Base-by-base conservation (phyloP, 73 alveolate species). In the Blepharisma stoltei region DNA sequence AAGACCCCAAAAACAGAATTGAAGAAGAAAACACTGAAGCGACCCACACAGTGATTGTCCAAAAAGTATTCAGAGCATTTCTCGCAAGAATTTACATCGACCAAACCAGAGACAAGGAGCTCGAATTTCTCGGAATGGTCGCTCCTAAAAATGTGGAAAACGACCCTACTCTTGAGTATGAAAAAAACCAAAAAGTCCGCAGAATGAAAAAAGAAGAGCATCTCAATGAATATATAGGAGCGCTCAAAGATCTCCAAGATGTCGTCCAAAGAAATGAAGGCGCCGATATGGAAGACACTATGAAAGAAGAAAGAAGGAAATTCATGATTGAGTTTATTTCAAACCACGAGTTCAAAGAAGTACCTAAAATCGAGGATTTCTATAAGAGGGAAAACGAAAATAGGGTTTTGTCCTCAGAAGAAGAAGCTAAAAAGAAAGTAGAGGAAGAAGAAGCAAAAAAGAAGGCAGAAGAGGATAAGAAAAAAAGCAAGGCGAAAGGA, bases 211-310 rank as follows among this genome's bases (percentile, higher is more conserved):
- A 82, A 66, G 41, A 71, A 60, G 76, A 90, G 50, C 86, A 81
- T 70, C 50, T 54, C 76, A 75, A 87, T 37, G 88, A 86, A 21
- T 92, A 82, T 68, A 86, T 86, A 32, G 82, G 71, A 46, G 96
- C 87, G 55, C 76, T 80, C 71, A 88, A 86, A 37, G 95, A 90
- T 44, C 52, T 87, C 54, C 90, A 92, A 82, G 90, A 77, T 7
- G 81, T 82, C 3, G 95, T 92, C 53, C 78, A 77, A 21, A 90
- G 88, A 47, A 88, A 88, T 65, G 97, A 92, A 82, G 98, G 98
- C 44, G 93, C 94, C 6, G 98, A 92, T 67, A 90, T 92, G 48
- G 71, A 77, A 55, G 98, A 90, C 52, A 75, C 79, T 4, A 92
- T 90, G 96, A 49, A 81, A 23, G 88, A 88, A 80, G 96, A 92